Percentiles rank a stretch among this genome's conserved stretches.
Evolutionary conservation across 2,329 filamentous ascomycete species (phyloP).

Genomic region (Onygenales sp.): DNA sequence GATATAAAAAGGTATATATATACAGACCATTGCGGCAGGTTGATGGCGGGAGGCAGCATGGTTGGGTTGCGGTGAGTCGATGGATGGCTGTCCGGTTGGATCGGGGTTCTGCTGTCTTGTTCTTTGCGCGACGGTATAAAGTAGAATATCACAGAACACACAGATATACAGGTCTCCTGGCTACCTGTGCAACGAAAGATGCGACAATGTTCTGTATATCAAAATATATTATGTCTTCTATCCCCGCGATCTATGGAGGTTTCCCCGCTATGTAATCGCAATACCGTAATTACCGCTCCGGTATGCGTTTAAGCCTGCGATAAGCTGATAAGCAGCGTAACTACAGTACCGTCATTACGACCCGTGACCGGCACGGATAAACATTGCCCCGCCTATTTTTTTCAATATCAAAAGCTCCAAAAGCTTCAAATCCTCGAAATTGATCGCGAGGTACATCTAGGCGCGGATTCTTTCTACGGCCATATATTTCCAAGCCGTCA

Average conservation of each 20-base stretch:
- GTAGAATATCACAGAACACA: too few species aligned
- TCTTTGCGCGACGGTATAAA: neutral
- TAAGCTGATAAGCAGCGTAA: neutral
- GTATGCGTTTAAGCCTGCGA: neutral
- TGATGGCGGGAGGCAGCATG: conserved; percentile 32
- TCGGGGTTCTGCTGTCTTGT: neutral
- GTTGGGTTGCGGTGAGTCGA: neutral
- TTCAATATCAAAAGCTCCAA: neutral
- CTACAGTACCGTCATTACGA: neutral
- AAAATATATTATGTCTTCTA: neutral
- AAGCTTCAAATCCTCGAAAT: neutral
- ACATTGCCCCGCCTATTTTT: neutral
- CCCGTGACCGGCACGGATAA: neutral
- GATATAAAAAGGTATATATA: neutral
- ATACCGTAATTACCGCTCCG: neutral
- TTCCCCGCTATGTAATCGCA: neutral
- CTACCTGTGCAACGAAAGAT: too few species aligned
- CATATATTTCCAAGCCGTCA: neutral
- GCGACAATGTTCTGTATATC: too few species aligned
- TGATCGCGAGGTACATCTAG: neutral
- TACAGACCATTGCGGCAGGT: conserved; percentile 37
- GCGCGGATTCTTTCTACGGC: neutral
- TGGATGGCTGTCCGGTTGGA: neutral
- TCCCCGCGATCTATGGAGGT: neutral
- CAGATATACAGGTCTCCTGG: too few species aligned